Evolutionary conservation across 2,329 filamentous ascomycete genomes (phyloP), one percentile per base, ranked within the genome.

Genomic region (Xylariaceae sp.): DNA sequence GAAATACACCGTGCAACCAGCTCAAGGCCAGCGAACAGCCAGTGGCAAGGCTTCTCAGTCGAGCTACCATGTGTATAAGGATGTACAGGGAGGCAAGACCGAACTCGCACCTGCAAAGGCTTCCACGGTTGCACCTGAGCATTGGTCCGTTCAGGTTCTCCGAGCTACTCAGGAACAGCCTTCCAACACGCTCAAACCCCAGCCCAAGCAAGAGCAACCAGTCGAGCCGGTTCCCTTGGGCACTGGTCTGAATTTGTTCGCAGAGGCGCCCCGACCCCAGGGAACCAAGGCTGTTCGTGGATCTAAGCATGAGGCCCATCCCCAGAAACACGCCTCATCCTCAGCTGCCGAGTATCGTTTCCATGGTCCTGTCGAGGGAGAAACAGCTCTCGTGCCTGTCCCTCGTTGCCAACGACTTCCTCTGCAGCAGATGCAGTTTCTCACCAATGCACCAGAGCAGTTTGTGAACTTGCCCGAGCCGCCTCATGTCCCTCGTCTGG

Each of bases 21-120:
- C 48, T 23, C 51, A 59, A 35, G 35, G 30, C 30, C 30, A 39
- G 9, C 56, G 52, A 18, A 58, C 51, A 49, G 51, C 37, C 37
- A 30, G 23, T 30, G 23, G 35, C 34, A 30, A 53, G 23, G 23
- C 23, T 30, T 6, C 23, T 30, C 23, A 30, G 47, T 45, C 57
- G 56, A 37, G 60, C 58, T 11, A 52, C 35, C 17, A 15, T 56
- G 65, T 72, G 54, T 71, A 68, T 65, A 68, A 62, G n/a, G 70
- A 72, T 59, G 30, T 50, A 34, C 57, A 56, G 45, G 39, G 30
- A 15, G 23, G 55, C 10, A 51, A 56, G 23, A 42, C 50, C 9
- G 50, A 35, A 6, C 23, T 53, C 39, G 59, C 55, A 45, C 57
- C 57, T 58, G 53, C 57, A 48, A 30, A 30, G 3, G 17, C 49